Evolutionary conservation across 2,329 filamentous ascomycete species (phyloP), one percentile per base, ranked within the genome.

Genomic region (Fusarium caatingaense): DNA sequence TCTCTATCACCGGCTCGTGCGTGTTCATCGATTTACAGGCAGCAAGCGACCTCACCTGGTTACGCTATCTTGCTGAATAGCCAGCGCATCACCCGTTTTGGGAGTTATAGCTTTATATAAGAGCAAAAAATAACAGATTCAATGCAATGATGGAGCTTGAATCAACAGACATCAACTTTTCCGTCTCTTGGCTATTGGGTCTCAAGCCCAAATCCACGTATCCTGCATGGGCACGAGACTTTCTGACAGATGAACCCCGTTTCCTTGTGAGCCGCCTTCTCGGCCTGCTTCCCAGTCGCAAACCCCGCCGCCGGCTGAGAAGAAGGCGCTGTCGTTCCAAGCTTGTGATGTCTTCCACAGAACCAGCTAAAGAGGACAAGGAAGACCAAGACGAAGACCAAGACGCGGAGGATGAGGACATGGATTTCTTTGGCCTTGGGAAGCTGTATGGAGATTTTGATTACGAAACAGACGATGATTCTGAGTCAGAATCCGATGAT

Each of bases 201-300:
- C 73, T 76, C 30, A 71, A 68, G 62, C 69, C 73, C 56, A 72
- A 59, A 67, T 65, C 74, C 50, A 68, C 62, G 54, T 63, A 61
- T 64, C 75, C 75, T 30, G 25, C 60, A 58, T 76, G 74, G 74
- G 72, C 72, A 53, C 69, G 63, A 41, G 67, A 68, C 25, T 76
- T 67, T 45, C 58, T 76, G 59, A 69, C 73, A 42, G 62, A 74
- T 47, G 76, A 77, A 59, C 72, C 72, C 21, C 62, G 71, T 59
- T 77, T 77, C 54, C 74, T 69, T 47, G 76, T 77, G 61, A 77
- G 76, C 66, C 72, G 69, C 56, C 56, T 77, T 50, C 69, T 77
- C 34, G 76, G 76, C 32, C 62, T 77, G 25, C 50, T 73, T 51
- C 74, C 74, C 51, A 67, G 66, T 58, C 68, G 61, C 55, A 75